Conservation (phyloP, 306 rosid genomes). For the Ziziphus jujuba region DNA sequence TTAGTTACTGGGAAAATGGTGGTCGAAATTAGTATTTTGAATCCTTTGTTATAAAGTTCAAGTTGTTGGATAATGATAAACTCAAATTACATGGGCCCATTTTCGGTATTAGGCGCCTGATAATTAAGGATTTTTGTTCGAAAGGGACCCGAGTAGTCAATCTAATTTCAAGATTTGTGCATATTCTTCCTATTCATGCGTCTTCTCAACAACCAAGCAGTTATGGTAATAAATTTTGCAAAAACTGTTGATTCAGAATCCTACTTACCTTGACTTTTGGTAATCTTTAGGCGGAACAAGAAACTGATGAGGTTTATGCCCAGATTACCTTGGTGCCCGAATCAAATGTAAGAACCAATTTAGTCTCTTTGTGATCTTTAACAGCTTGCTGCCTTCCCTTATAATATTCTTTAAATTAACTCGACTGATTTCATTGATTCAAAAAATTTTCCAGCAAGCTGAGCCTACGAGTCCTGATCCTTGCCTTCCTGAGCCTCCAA, state of each 20-base stretch:
- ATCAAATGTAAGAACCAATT: slow-evolving; percentile 52
- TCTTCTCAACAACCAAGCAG: slow-evolving; percentile 9
- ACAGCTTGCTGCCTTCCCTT: background rate
- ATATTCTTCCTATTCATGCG: background rate
- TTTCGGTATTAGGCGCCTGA: background rate
- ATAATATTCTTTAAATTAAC: background rate
- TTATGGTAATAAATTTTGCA: background rate
- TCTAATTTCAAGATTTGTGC: background rate
- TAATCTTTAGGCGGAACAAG: slow-evolving; percentile 79
- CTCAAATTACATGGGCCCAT: background rate
- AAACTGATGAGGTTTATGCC: slow-evolving; percentile 88
- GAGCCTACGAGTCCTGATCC: slow-evolving; percentile 63
- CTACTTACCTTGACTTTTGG: slow-evolving; percentile 24
- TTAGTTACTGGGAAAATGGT: slow-evolving; percentile 16
- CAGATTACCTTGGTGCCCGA: slow-evolving; percentile 82
- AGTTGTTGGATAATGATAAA: slow-evolving; percentile 6
- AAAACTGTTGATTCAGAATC: background rate
- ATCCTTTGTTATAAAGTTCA: background rate
- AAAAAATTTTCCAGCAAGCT: slow-evolving; percentile 45
- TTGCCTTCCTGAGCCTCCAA: slow-evolving; percentile 37
- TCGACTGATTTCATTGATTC: slow-evolving; percentile 25
- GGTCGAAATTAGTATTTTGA: background rate
- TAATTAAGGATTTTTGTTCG: background rate
- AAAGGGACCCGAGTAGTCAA: no score
- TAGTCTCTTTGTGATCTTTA: slow-evolving; percentile 24